Evolutionary conservation across 2,329 filamentous ascomycete genomes (phyloP).

Genomic region (Conoideocrella luteorostrata): DNA sequence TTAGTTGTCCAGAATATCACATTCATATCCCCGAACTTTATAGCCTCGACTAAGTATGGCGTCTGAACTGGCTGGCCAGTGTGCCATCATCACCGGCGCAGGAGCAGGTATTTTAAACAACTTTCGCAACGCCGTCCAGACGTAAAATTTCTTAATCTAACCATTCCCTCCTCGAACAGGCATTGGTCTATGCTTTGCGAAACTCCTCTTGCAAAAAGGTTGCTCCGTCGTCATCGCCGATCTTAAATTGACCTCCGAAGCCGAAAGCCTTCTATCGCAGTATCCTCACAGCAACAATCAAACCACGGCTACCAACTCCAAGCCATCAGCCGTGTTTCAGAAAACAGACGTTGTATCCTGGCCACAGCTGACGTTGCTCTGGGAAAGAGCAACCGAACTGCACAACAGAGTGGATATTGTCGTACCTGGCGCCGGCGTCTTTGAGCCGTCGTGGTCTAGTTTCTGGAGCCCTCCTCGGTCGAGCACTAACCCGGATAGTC

Average conservation of each 20-base stretch:
- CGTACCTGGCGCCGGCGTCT: constrained; percentile 30
- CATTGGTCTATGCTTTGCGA: too few species aligned
- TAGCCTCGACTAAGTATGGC: not conserved
- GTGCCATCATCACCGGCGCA: constrained; percentile 27
- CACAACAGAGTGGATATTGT: constrained; percentile 29
- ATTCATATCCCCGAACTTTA: too few species aligned
- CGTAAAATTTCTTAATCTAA: too few species aligned
- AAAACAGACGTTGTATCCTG: constrained; percentile 30
- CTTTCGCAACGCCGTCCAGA: too few species aligned
- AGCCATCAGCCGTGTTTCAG: constrained; percentile 26
- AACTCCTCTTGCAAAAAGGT: too few species aligned
- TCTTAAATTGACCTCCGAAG: too few species aligned
- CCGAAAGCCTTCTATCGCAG: constrained; percentile 23
- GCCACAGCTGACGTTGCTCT: constrained; percentile 26
- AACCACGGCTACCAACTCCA: constrained; percentile 7
- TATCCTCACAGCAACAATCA: constrained; percentile 19
- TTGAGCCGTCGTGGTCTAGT: constrained; percentile 28
- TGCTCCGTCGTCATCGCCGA: too few species aligned
- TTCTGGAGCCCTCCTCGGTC: constrained; percentile 31
- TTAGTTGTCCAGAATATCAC: too few species aligned
- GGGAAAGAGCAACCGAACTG: constrained; percentile 18
- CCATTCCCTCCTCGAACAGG: too few species aligned
- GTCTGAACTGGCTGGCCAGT: constrained; percentile 18
- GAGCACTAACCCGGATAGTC: constrained; percentile 19
- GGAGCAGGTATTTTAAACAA: constrained; percentile 14